Base-by-base conservation (phyloP, 257 asterid species). In the Primulina tabacum region DNA sequence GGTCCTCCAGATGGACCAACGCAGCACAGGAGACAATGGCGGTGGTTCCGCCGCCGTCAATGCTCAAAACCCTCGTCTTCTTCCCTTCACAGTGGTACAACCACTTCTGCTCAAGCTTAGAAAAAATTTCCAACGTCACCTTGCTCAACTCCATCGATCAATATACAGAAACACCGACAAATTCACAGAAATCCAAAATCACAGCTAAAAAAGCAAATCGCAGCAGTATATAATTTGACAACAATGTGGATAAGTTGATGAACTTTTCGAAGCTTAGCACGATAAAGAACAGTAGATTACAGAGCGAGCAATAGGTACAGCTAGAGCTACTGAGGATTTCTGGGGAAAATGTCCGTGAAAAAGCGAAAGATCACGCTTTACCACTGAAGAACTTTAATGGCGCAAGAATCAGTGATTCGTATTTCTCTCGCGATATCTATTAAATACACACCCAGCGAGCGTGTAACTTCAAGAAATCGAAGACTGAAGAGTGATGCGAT, bases 71-170 rank as follows among this genome's bases (percentile, higher is more conserved):
- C 38, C 97, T 88, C 16, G 90, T 83, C 78, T 90, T 90, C 75
- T 84, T 90, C 6, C 88, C 96, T 40, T 88, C 90, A 18, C 86
- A 82, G 78, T 86, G 96, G 82, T 83, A 81, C 76, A 93, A 67
- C 99, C 99, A 93, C 57, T 93, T 87, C 85, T 90, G 92, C 87
- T 93, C 99, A 57, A 93, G 75, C 70, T 90, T 90, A 28, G 94
- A 80, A 85, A 93, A 93, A 68, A 93, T 93, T 81, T 93, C 99
- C 69, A 82, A 65, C 4, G 97, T 87, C 43, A 87, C 76, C 56
- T 87, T 86, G 82, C 95, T 87, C 76, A 87, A 72, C 75, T 89
- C 97, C 99, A 85, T 81, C 60, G 37, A 78, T 70, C 24, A 58
- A 76, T 18, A 12, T 38, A 55, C 2, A 52, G 9, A 65, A 2